Conservation (phyloP, 2,329 filamentous ascomycete species). For the Pseudogymnoascus sp. region DNA sequence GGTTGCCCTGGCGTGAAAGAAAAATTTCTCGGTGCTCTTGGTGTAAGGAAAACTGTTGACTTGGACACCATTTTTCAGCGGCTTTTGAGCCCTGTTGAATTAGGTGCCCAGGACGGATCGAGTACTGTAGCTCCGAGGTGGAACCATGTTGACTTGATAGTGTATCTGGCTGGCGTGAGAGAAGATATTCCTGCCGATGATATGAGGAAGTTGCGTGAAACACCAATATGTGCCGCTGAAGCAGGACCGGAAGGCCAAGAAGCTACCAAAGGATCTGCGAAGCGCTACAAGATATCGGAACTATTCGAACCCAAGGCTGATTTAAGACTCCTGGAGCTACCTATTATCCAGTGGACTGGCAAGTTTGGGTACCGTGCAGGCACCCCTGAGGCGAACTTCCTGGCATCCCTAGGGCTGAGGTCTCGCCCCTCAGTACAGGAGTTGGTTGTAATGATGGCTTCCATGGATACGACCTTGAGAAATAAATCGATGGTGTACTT, state of each 20-base stretch:
- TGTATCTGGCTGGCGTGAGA: slow-evolving; percentile 83
- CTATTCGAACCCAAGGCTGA: slow-evolving; percentile 72
- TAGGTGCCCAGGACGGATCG: slow-evolving; percentile 38
- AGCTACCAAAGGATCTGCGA: slow-evolving; percentile 41
- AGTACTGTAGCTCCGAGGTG: slow-evolving; percentile 52
- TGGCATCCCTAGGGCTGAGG: slow-evolving; percentile 66
- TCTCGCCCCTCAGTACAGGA: slow-evolving; percentile 64
- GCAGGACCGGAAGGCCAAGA: slow-evolving; percentile 49
- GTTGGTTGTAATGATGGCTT: slow-evolving; percentile 71
- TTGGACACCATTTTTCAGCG: slow-evolving; percentile 88
- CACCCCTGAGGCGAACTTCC: slow-evolving; percentile 67
- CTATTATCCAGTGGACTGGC: slow-evolving; percentile 76
- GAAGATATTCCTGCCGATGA: slow-evolving; percentile 82
- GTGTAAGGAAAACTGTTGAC: slow-evolving; percentile 92
- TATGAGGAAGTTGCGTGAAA: slow-evolving; percentile 67
- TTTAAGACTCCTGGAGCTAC: slow-evolving; percentile 63
- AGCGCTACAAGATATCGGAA: slow-evolving; percentile 66
- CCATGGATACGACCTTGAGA: slow-evolving; percentile 50
- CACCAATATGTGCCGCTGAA: slow-evolving; percentile 77
- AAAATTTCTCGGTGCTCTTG: slow-evolving; percentile 74
- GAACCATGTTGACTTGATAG: slow-evolving; percentile 92
- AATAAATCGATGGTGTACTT: slow-evolving; percentile 73
- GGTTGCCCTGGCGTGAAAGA: slow-evolving; percentile 77
- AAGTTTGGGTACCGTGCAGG: slow-evolving; percentile 53
- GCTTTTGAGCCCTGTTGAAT: slow-evolving; percentile 57